Conservation (phyloP, 2,329 filamentous ascomycete species). For the Fulvia fulva region DNA sequence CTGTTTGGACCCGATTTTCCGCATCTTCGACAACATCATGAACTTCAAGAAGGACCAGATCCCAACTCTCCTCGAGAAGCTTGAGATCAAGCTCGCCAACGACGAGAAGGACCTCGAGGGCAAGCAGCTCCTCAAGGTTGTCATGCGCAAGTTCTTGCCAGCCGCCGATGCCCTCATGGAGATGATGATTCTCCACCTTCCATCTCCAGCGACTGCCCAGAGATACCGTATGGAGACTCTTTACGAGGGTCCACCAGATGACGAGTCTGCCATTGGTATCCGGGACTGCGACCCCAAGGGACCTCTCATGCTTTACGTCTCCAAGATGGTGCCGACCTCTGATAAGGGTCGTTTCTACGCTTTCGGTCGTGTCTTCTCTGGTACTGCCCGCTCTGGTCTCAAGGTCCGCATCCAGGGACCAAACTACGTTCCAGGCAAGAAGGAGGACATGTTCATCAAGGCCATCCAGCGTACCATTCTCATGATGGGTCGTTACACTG, state of each 20-base stretch:
- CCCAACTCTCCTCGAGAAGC: conserved; percentile 78
- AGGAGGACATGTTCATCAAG: conserved; percentile 99
- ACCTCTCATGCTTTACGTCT: conserved; percentile 99
- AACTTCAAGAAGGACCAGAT: conserved; percentile 98
- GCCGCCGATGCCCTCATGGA: conserved; percentile 96
- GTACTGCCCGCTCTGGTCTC: conserved; percentile 94
- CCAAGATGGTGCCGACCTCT: conserved; percentile 99
- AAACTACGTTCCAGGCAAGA: conserved; percentile 97
- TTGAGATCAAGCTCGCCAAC: conserved; percentile 80
- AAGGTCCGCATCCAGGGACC: conserved; percentile 99
- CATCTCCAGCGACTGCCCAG: conserved; percentile 92
- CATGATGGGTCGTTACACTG: conserved; percentile 99
- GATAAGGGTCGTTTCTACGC: conserved; percentile 99
- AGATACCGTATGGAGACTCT: conserved; percentile 97
- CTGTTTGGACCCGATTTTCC: conserved; percentile 99
- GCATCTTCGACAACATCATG: conserved; percentile 94
- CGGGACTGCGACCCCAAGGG: conserved; percentile 97
- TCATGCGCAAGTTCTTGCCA: conserved; percentile 98
- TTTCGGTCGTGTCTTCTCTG: conserved; percentile 99
- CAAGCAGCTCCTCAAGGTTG: conserved; percentile 94
- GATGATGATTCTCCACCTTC: conserved; percentile 99
- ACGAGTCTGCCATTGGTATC: conserved; percentile 91
- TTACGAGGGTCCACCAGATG: conserved; percentile 94
- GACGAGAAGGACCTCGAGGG: conserved; percentile 93
- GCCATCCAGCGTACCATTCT: conserved; percentile 98